These are phyloP conservation scores for Fulvia fulva DNA, from an alignment of 2,329 filamentous ascomycete genomes.

Conservation along the genomic window DNA sequence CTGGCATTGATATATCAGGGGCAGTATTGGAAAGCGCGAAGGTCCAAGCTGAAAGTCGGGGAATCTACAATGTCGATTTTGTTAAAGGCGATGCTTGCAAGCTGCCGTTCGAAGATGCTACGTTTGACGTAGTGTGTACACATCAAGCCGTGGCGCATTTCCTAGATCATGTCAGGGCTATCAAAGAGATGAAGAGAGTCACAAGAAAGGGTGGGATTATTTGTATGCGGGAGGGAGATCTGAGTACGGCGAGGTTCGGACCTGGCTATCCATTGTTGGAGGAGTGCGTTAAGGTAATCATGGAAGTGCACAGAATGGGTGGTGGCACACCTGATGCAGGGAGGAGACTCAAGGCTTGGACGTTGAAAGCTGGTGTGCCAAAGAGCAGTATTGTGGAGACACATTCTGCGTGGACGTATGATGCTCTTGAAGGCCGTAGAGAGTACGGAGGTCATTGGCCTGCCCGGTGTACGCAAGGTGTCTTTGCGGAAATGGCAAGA, in stretches of 20 bases:
- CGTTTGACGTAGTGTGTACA: slow-evolving; percentile 73
- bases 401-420: slow-evolving; percentile 11
- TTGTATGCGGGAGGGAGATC: slow-evolving; percentile 22
- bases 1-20: slow-evolving; percentile 37
- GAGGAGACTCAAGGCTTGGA: slow-evolving; percentile 13
- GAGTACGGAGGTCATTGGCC: slow-evolving; percentile 24
- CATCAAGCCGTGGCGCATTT: slow-evolving; percentile 58
- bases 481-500: slow-evolving; percentile 19
- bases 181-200: slow-evolving; percentile 11
- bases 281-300: slow-evolving; percentile 19
- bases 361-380: slow-evolving; percentile 8
- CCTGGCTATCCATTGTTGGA: slow-evolving; percentile 10
- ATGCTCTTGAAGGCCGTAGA: slow-evolving; percentile 13
- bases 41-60: slow-evolving; percentile 27
- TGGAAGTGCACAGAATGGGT: slow-evolving; percentile 11
- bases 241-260: slow-evolving; percentile 17
- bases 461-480: slow-evolving; percentile 18
- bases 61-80: slow-evolving; percentile 64
- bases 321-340: slow-evolving; percentile 19
- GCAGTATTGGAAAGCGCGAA: slow-evolving; percentile 32
- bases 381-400: slow-evolving; percentile 4
- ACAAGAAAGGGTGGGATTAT: slow-evolving; percentile 11
- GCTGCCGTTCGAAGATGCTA: slow-evolving; percentile 86
- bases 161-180: slow-evolving; percentile 39
- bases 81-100: slow-evolving; percentile 97